Base-by-base conservation (phyloP, 2,329 filamentous ascomycete species). In the Magnaporthales sp. region DNA sequence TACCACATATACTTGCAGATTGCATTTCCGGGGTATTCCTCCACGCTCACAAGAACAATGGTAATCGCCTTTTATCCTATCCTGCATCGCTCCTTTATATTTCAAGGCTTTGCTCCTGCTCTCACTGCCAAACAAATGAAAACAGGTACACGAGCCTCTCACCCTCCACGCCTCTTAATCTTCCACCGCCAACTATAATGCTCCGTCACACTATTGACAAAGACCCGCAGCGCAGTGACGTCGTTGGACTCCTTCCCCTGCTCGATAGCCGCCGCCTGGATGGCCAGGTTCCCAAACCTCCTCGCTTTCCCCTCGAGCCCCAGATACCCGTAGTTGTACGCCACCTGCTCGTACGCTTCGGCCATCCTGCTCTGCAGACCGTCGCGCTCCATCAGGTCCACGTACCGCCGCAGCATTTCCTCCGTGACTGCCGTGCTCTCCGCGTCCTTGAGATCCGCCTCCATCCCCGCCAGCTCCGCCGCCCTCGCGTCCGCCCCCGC, bases 261-360 rank as follows among this genome's bases (percentile, higher is more conserved):
- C 67, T 80, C 79, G 68, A 78, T 71, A 62, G 75, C 69, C 4
- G 76, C 73, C 13, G 75, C 74, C 67, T 78, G 74, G 30, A 73
- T 70, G 3, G 78, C 78, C 66, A 74, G 67, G 31, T 70, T 67
- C 3, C 77, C 79, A 70, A 77, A 79, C 66, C 72, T 71, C 8
- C 71, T 69, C 0, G 79, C 77, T 65, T 63, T 72, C 68, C 29
- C 76, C 70, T 69, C 69, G 13, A 71, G 63, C 2, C 74, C 74
- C 7, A 78, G 73, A 13, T 78, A 76, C 70, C 76, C 79, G 65
- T 76, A 79, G 24, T 78, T 77, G 51, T 79, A 63, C 27, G 79
- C 78, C 5, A 77, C 76, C 68, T 77, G 73, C 22, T 78, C 77
- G 70, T 79, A 80, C 10, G 77, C 73, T 19, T 76, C 71, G 15